Conservation (phyloP, 2,329 filamentous ascomycete species). For the Cercospora brassicicola region DNA sequence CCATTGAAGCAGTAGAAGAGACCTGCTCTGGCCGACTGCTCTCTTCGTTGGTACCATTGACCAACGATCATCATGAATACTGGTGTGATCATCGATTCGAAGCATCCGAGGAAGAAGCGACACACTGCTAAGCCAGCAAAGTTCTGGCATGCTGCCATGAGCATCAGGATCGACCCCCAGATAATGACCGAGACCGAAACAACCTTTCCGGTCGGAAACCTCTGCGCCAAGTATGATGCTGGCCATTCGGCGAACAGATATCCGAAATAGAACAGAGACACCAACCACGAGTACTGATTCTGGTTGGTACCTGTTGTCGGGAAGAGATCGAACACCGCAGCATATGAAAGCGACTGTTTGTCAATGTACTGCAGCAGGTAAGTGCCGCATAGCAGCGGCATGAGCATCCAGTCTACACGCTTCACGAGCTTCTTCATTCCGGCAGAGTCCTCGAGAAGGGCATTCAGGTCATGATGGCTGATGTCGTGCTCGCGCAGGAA, state of each 20-base stretch:
- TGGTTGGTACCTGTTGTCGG: slow-evolving; percentile 50
- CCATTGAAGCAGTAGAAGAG: slow-evolving; percentile 73
- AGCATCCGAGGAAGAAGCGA: slow-evolving; percentile 66
- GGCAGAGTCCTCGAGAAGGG: slow-evolving; percentile 48
- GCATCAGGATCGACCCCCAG: slow-evolving; percentile 62
- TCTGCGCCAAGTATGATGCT: slow-evolving; percentile 35
- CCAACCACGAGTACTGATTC: slow-evolving; percentile 56
- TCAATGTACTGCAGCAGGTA: slow-evolving; percentile 50
- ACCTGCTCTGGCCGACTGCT: slow-evolving; percentile 41
- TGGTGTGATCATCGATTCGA: slow-evolving; percentile 63
- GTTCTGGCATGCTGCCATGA: slow-evolving; percentile 61
- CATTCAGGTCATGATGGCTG: slow-evolving; percentile 45
- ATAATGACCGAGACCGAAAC: slow-evolving; percentile 52
- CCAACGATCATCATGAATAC: slow-evolving; percentile 38
- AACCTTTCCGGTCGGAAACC: slow-evolving; percentile 39
- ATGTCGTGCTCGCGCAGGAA: slow-evolving; percentile 54
- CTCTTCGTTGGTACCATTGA: slow-evolving; percentile 70
- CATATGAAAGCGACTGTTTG: slow-evolving; percentile 55
- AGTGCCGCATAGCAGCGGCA: slow-evolving; percentile 55
- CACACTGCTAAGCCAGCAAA: slow-evolving; percentile 62
- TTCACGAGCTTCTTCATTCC: slow-evolving; percentile 41
- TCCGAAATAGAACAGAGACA: slow-evolving; percentile 58
- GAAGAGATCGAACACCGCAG: slow-evolving; percentile 58
- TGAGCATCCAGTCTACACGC: slow-evolving; percentile 53
- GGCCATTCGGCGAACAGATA: slow-evolving; percentile 35